Evolutionary conservation across 2,329 filamentous ascomycete genomes (phyloP).

Genomic region (Didymellaceae sp.): DNA sequence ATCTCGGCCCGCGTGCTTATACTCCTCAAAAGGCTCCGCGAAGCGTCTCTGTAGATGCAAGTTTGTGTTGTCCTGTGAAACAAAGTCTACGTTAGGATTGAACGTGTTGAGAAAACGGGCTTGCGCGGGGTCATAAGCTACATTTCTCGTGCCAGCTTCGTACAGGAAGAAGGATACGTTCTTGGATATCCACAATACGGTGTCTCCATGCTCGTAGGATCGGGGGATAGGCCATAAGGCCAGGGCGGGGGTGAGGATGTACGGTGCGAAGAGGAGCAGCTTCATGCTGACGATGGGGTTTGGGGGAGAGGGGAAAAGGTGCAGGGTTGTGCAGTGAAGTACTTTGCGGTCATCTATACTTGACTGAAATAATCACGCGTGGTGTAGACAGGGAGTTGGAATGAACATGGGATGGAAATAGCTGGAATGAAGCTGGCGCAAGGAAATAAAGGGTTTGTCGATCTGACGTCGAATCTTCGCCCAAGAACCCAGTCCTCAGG

Average conservation of each 20-base stretch:
- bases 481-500: not conserved
- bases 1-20: not conserved
- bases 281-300: constrained; percentile 29
- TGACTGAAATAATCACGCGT: not conserved
- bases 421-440: constrained; percentile 22
- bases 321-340: too few relatives aligned
- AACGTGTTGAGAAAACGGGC: constrained; percentile 21
- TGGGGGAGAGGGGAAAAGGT: not conserved
- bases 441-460: constrained; percentile 8
- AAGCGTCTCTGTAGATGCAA: constrained; percentile 21
- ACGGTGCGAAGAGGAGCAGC: constrained; percentile 17
- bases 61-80: constrained; percentile 20
- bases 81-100: constrained; percentile 26
- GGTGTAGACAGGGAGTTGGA: constrained; percentile 1
- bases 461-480: not conserved
- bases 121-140: constrained; percentile 27
- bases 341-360: too few relatives aligned
- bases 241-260: constrained; percentile 32
- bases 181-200: constrained; percentile 49
- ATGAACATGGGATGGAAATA: constrained; percentile 14
- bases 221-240: constrained; percentile 55
- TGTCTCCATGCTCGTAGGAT: constrained; percentile 47
- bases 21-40: constrained; percentile 12
- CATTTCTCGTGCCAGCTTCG: constrained; percentile 45
- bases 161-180: constrained; percentile 46